A percentile compares a stretch with the other conserved stretches of the same genome.
Evolutionary conservation across 169 alveolate species (phyloP).

Genomic region (Eimeria necatrix): DNA sequence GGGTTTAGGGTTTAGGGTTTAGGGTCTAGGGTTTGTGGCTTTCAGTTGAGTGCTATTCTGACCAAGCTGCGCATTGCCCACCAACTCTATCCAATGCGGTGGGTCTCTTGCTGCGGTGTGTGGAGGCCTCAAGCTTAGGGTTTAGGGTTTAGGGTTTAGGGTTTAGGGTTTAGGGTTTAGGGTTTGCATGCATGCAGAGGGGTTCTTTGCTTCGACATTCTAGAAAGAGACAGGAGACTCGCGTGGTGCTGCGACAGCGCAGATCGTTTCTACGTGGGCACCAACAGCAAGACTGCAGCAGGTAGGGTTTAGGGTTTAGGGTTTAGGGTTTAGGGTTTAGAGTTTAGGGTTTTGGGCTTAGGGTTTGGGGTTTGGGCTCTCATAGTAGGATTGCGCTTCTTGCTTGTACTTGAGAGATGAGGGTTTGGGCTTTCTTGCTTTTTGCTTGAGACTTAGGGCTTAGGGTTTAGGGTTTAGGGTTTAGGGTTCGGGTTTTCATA

Average conservation of each 20-base stretch:
- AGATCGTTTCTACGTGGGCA: constrained; percentile 74
- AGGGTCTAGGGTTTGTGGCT: constrained; percentile 32
- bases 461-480: constrained; percentile 24
- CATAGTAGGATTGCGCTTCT: not conserved
- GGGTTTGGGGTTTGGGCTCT: not conserved
- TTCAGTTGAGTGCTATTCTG: constrained; percentile 77
- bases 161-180: constrained; percentile 48
- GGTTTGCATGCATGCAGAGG: constrained; percentile 29
- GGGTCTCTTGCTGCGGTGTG: not conserved
- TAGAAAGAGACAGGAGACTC: constrained; percentile 73
- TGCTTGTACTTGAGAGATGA: not conserved
- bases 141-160: constrained; percentile 15
- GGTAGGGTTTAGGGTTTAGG: constrained; percentile 31
- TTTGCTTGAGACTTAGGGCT: not conserved
- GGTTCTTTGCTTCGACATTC: constrained; percentile 70
- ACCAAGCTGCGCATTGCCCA: constrained; percentile 77
- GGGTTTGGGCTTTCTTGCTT: not conserved
- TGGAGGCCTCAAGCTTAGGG: not conserved
- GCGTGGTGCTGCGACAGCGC: constrained; percentile 64
- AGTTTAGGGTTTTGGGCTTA: not conserved
- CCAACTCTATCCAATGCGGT: constrained; percentile 74
- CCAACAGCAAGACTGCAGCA: constrained; percentile 47
- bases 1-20: constrained; percentile 53
- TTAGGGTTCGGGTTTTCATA: not conserved
- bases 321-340: not conserved